Conservation (phyloP, 257 asterid genomes). For the Ocimum tenuiflorum region DNA sequence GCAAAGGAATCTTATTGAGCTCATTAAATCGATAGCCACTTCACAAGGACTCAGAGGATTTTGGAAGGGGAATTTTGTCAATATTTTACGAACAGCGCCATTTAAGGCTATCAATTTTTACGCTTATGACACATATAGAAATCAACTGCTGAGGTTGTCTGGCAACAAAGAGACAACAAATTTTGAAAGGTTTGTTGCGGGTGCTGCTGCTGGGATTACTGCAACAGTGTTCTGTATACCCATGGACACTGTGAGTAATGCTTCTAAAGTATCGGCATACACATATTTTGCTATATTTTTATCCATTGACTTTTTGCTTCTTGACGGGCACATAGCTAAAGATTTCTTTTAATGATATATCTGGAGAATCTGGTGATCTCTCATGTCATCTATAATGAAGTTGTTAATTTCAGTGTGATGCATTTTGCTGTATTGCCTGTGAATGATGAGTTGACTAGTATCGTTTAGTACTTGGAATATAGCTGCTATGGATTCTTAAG, state of each 20-base stretch:
- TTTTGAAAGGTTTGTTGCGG: constrained; percentile 86
- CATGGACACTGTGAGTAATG: constrained; percentile 84
- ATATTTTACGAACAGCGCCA: constrained; percentile 91
- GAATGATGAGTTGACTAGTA: neutral
- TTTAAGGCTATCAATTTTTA: constrained; percentile 91
- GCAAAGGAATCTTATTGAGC: constrained; percentile 57
- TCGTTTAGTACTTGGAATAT: neutral
- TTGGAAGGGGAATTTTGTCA: constrained; percentile 96
- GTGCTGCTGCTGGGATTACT: constrained; percentile 96
- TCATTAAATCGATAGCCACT: constrained; percentile 58
- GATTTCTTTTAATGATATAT: neutral
- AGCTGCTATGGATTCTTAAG: neutral
- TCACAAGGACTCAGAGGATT: constrained; percentile 83
- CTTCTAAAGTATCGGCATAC: constrained; percentile 4
- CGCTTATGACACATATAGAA: constrained; percentile 78
- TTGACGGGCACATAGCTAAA: neutral
- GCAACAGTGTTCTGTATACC: constrained; percentile 95
- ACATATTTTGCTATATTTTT: constrained; percentile 5
- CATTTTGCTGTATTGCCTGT: neutral
- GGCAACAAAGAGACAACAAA: constrained; percentile 77
- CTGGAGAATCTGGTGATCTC: neutral
- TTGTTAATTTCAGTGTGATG: constrained; percentile 1
- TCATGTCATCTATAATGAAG: neutral
- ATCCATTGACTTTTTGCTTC: constrained; percentile 8
- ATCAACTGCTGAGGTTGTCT: constrained; percentile 55